A percentile compares a stretch with the other conserved stretches of the same genome.
These are phyloP conservation scores for Magnaporthiopsis poae DNA, from an alignment of 2,329 filamentous ascomycete genomes.

Conservation along the genomic window DNA sequence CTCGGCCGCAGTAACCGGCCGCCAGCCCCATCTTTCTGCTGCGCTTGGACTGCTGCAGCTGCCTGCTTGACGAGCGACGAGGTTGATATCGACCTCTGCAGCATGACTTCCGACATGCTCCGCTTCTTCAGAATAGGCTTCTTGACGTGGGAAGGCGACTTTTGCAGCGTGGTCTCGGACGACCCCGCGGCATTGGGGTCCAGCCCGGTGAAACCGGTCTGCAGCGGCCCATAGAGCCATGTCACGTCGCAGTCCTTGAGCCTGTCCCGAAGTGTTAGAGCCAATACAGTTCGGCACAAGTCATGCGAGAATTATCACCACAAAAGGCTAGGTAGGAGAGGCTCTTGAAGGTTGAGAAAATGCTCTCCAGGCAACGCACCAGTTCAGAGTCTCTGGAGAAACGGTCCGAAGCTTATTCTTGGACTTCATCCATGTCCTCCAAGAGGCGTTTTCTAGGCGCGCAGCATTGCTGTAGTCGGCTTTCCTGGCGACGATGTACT, in stretches of 20 bases:
- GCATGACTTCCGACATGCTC: constrained; percentile 90
- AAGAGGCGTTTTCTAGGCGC: constrained; percentile 87
- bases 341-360: background rate
- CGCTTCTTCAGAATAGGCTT: constrained; percentile 95
- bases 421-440: constrained; percentile 91
- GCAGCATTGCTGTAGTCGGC: constrained; percentile 71
- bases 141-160: constrained; percentile 61
- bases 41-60: constrained; percentile 73
- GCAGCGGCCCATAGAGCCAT: constrained; percentile 90
- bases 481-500: constrained; percentile 74
- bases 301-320: background rate
- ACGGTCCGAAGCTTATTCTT: constrained; percentile 81
- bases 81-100: constrained; percentile 77
- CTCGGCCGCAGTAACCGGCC: constrained; percentile 38
- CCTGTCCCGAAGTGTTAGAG: constrained; percentile 42
- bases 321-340: background rate
- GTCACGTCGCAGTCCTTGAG: constrained; percentile 95
- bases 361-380: constrained; percentile 46
- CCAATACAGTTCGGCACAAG: background rate
- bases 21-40: constrained; percentile 50
- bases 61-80: constrained; percentile 86
- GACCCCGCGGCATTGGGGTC: constrained; percentile 30
- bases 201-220: constrained; percentile 55
- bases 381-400: constrained; percentile 84
- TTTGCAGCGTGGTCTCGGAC: constrained; percentile 37